Evolutionary conservation across 192 early-diverging fungal genomes (phyloP), one percentile per base, ranked within the genome.

Genomic region (Chytriomyces confervae): DNA sequence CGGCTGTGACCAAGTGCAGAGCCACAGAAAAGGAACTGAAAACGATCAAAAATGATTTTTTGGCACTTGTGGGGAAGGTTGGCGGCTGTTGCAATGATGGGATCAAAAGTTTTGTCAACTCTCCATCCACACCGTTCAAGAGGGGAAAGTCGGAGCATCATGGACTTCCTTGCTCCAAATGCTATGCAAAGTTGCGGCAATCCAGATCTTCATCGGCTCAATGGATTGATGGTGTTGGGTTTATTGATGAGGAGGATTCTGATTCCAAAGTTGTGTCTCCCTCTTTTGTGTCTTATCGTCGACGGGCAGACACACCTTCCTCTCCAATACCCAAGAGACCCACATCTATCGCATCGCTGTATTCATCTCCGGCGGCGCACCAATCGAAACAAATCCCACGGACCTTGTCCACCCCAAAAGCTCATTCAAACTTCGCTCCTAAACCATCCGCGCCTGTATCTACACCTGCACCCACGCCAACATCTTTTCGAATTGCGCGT

Each of bases 171-270:
- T 68, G 66, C 66, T n/a, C 23, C 20, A 68, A 68, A 46, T 68
- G 66, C 45, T 16, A 13, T 13, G 29, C 29, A 16, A 68, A 68
- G 43, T 10, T 68, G 43, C 20, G 45, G 11, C 66, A 68, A 68
- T 18, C 7, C 3, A 68, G 47, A 46, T 27, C 36, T 5, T 45
- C 43, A 46, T 9, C 11, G 10, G 66, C 66, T 20, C 23, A 68
- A 10, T 68, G 66, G 66, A 46, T 68, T 43, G 66, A 68, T 46
- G 66, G 66, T 23, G 66, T 68, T 46, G 66, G 66, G 10, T 68
- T 20, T 16, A 29, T 68, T 13, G 62, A 64, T 13, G 46, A 68
- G 2, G 66, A 68, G 46, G n/a, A 16, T 11, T 65, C 63, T n/a
- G 16, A 16, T 13, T 23, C 63, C n/a, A 68, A 36, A 68, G 3